Evolutionary conservation across 768 basidiomycete species (phyloP).

Genomic region (Cystobasidium onofrii): DNA sequence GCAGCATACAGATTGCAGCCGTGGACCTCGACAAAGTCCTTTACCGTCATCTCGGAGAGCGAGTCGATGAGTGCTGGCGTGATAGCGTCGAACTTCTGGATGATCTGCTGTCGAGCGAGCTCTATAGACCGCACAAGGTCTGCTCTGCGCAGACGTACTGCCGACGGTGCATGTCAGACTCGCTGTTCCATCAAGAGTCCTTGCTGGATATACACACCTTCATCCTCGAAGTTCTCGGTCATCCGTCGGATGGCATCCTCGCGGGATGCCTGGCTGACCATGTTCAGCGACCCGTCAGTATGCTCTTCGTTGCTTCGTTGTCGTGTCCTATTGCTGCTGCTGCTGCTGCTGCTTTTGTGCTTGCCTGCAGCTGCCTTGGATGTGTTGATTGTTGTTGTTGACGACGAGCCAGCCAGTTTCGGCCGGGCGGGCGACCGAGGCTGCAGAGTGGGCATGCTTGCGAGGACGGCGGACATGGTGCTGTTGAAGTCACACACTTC

Average conservation of each 20-base stretch:
- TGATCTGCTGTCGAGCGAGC: not conserved
- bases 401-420: not conserved
- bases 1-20: not conserved
- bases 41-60: not conserved
- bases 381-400: not conserved
- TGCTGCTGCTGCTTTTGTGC: not conserved
- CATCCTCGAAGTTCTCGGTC: not conserved
- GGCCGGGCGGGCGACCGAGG: not conserved
- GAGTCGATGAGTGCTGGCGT: not conserved
- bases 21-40: not conserved
- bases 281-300: not conserved
- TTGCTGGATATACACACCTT: not conserved
- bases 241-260: not conserved
- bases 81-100: not conserved
- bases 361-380: not conserved
- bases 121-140: not conserved
- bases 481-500: too few relatives aligned
- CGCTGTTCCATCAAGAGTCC: too few relatives aligned
- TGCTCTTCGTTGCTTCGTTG: not conserved
- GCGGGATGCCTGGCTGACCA: not conserved
- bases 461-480: not conserved
- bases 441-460: not conserved
- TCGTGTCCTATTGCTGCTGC: too few relatives aligned
- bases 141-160: not conserved
- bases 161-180: not conserved